phyloP scores from a whole-genome alignment of 2,329 filamentous ascomycete species.

The Arthrocladium fulminans region DNA sequence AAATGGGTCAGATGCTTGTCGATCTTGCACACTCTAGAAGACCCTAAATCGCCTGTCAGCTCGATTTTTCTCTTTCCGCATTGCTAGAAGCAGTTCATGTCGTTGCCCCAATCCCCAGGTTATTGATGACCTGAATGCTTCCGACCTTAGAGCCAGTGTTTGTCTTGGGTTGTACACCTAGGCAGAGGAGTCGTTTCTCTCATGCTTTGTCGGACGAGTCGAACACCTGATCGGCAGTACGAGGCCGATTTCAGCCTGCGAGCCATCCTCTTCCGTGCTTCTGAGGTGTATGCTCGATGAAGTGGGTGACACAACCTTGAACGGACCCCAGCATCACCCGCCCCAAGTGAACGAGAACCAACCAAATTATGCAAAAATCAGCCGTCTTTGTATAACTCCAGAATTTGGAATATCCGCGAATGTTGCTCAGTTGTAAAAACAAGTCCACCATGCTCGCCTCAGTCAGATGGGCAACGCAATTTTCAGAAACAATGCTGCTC shows the following conservation, averaged over 20 bases:
- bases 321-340: conserved; percentile 1
- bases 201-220: neutral
- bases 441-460: neutral
- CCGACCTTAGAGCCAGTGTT: neutral
- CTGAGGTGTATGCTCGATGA: neutral
- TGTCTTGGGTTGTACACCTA: neutral
- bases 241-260: neutral
- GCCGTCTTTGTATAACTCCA: conserved; percentile 1
- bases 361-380: neutral
- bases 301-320: neutral
- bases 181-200: neutral
- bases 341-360: neutral
- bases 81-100: neutral
- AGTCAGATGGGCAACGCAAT: neutral
- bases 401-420: conserved; percentile 6
- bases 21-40: neutral
- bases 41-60: neutral
- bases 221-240: neutral
- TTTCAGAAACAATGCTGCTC: neutral
- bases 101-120: no score
- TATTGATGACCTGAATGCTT: no score
- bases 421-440: neutral
- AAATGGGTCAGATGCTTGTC: neutral
- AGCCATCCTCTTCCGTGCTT: neutral
- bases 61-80: neutral